A percentile compares a stretch with the other conserved stretches of the same genome.
These are phyloP conservation scores for Cercospora sp. DNA, from an alignment of 2,329 filamentous ascomycete genomes.

Conservation along the genomic window DNA sequence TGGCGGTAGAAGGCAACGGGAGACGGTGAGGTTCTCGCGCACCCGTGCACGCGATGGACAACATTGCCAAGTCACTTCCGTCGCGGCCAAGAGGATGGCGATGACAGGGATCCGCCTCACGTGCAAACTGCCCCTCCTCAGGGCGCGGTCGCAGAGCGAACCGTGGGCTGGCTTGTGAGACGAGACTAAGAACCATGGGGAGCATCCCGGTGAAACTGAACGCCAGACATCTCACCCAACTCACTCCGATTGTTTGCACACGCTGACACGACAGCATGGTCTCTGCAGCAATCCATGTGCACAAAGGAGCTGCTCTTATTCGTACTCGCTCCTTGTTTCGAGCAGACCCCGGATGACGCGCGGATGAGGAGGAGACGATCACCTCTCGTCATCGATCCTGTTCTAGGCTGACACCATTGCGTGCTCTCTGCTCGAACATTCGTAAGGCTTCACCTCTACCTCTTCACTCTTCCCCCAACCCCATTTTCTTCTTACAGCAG, in stretches of 20 bases:
- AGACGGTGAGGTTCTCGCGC: neutral
- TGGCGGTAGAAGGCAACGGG: neutral
- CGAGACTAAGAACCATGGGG: neutral
- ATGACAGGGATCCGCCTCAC: neutral
- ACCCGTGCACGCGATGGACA: neutral
- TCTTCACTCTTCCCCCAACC: neutral
- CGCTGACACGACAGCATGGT: neutral
- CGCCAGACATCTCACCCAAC: neutral
- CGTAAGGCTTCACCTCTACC: constrained; percentile 3
- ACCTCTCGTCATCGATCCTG: constrained; percentile 24
- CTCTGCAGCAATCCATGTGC: constrained; percentile 3
- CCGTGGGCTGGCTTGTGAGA: constrained; percentile 1
- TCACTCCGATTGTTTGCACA: neutral
- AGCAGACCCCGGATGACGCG: constrained; percentile 12
- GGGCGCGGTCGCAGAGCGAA: neutral
- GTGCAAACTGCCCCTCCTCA: constrained; percentile 1
- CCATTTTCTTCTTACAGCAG: neutral
- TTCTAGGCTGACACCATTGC: constrained; percentile 26
- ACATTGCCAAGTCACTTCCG: neutral
- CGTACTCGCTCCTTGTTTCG: constrained; percentile 14
- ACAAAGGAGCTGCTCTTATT: constrained; percentile 12
- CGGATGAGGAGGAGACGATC: constrained; percentile 6
- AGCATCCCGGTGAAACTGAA: neutral
- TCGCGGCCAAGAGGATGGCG: neutral
- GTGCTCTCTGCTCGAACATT: constrained; percentile 15